Evolutionary conservation across 2,329 filamentous ascomycete genomes (phyloP).

Genomic region (Myotisia sp.): DNA sequence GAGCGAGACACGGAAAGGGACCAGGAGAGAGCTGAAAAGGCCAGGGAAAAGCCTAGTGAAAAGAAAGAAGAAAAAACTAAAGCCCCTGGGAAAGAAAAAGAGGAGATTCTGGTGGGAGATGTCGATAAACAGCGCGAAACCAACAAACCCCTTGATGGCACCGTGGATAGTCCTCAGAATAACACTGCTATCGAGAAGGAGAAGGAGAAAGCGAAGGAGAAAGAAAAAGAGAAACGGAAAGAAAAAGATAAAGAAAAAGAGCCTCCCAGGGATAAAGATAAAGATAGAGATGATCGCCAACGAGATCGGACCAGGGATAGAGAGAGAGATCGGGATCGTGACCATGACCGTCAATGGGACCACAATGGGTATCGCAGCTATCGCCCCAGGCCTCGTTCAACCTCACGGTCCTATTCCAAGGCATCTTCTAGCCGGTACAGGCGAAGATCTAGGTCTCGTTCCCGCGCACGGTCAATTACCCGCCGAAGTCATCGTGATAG

Average conservation of each 20-base stretch:
- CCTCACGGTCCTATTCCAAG: slow-evolving; percentile 15
- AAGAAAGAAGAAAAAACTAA: slow-evolving; percentile 2
- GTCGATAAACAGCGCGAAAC: slow-evolving; percentile 2
- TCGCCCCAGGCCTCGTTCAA: slow-evolving; percentile 13
- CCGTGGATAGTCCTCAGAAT: no score
- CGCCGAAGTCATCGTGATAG: slow-evolving; percentile 10
- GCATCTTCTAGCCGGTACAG: slow-evolving; percentile 13
- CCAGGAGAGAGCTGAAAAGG: slow-evolving; percentile 4
- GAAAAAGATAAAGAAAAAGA: slow-evolving; percentile 8
- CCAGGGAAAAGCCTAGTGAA: slow-evolving; percentile 5
- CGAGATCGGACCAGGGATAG: no score
- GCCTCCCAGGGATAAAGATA: slow-evolving; percentile 4
- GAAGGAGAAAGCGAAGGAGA: slow-evolving; percentile 16
- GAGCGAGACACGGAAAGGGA: slow-evolving; percentile 9
- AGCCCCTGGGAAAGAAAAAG: no score
- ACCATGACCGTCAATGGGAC: slow-evolving; percentile 11
- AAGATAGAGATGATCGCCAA: slow-evolving; percentile 7
- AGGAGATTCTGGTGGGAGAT: not conserved
- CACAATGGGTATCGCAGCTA: slow-evolving; percentile 14
- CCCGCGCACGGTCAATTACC: slow-evolving; percentile 14
- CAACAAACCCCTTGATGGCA: no score
- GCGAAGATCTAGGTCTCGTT: slow-evolving; percentile 11
- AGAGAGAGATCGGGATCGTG: slow-evolving; percentile 10
- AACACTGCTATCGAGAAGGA: slow-evolving; percentile 16
- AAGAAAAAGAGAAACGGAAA: slow-evolving; percentile 6